Evolutionary conservation across 2,329 filamentous ascomycete genomes (phyloP), one percentile per base, ranked within the genome.

Genomic region (Simplicillium sp.): DNA sequence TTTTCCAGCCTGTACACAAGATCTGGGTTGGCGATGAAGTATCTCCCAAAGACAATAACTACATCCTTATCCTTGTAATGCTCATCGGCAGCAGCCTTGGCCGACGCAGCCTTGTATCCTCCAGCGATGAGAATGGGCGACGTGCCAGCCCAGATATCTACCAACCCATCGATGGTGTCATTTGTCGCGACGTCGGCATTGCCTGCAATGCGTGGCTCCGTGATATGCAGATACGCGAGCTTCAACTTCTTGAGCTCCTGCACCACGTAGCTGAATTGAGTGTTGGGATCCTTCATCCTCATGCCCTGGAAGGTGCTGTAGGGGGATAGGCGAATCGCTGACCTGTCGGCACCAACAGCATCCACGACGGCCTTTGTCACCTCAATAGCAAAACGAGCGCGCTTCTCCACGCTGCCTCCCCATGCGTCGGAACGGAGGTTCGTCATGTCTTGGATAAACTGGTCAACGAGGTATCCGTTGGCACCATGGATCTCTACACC

Each of bases 401-500:
- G 60, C 47, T 74, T 75, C 48, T 71, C 64, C 42, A 73, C 60
- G 20, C 56, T 61, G 4, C 72, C 71, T 11, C 72, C 72, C 47
- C 73, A 75, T 34, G 58, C 47, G 51, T 75, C 72, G 7, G 64
- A 71, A n/a, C 71, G 60, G 32, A 59, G 55, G 50, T 75, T 75
- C 34, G 61, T 65, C 3, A 61, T 62, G 14, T 64, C 60, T 12
- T 63, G 71, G 1, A 74, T 61, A 56, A 81, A 82, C 44, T 78
- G 75, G 45, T 77, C 73, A 14, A 76, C 58, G 2, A 82, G 60
- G 48, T 80, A 81, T 1, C 74, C 72, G 46, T 77, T 74, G 4
- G 70, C 70, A 7, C 53, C 64, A 48, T 70, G 65, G 14, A 66
- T 57, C 50, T 87, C 82, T 41, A 88, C 76, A 13, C 75, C 77